Evolutionary conservation across 2,329 filamentous ascomycete genomes (phyloP), one percentile per base, ranked within the genome.

Genomic region (Penicillium sclerotigenum): DNA sequence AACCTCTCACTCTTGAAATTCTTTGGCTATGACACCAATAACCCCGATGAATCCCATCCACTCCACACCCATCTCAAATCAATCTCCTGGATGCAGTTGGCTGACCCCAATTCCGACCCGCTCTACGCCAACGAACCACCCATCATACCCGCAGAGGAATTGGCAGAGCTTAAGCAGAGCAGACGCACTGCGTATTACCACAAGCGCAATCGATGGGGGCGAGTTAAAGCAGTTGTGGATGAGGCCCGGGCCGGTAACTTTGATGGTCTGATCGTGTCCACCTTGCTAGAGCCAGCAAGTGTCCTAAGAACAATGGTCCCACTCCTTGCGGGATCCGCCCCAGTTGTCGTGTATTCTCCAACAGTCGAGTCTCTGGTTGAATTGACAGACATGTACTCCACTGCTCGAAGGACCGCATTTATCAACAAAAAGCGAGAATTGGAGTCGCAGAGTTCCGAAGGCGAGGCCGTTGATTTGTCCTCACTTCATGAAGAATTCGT

Each of bases 1-100:
- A 97, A 97, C 71, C 84, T 97, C 56, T 87, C 87, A 18, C 83
- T 94, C 47, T 82, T 99, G 20, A 90, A 90, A 71, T 95, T 96
- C 79, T 97, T 96, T 76, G 85, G 86, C 72, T 97, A 87, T 76
- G 91, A 96, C 74, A 78, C 82, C 63, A 82, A 83, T 56, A 85
- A 84, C 59, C 85, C 80, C 52, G 79, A 82, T 14, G 79, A 85
- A 24, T 73, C 77, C 0, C 94, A 97, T 70, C 93, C 94, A 0
- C 84, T 99, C 11, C 83, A 88, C 72, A 87, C 83, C 16, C 87
- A 94, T 70, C 84, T 99, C 49, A 87, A 93, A 66, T 85, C 88
- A 5, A 79, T 97, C 29, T 93, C 90, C 28, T 99, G 93, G 92
- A 83, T 99, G 2, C 93, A 97, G 74, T 84, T 99, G 5, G 77